A percentile compares a stretch with the other conserved stretches of the same genome.
Conservation (phyloP, 768 basidiomycete species). For the Suillus hirtellus region DNA sequence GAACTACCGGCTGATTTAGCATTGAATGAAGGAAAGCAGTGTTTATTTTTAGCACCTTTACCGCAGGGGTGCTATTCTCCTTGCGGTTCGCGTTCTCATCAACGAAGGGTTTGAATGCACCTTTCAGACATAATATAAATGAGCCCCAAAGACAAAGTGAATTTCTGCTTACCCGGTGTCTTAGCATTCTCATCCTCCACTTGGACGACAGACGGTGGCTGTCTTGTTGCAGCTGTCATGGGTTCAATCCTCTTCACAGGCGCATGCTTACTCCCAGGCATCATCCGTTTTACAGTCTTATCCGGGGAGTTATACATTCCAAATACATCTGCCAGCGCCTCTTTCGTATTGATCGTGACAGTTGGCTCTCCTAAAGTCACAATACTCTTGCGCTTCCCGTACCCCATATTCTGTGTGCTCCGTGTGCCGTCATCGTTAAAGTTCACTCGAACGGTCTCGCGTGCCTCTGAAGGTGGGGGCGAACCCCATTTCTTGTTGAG, state of each 20-base stretch:
- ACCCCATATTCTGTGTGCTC: conserved; percentile 41
- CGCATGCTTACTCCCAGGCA: conserved; percentile 71
- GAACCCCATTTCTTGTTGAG: conserved; percentile 85
- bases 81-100: conserved; percentile 56
- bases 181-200: conserved; percentile 35
- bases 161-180: conserved; percentile 34
- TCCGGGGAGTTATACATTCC: conserved; percentile 95
- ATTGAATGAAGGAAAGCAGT: conserved; percentile 4
- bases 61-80: conserved; percentile 40
- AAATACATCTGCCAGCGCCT: conserved; percentile 91
- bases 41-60: conserved; percentile 18
- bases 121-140: conserved; percentile 11
- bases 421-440: conserved; percentile 62
- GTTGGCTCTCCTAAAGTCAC: conserved; percentile 66
- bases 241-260: conserved; percentile 69
- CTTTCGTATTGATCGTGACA: conserved; percentile 96
- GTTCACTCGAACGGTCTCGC: conserved; percentile 44
- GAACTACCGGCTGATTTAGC: conserved; percentile 45
- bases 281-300: conserved; percentile 56
- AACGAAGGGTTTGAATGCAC: conserved; percentile 62
- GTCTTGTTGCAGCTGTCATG: conserved; percentile 36
- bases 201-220: conserved; percentile 38
- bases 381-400: conserved; percentile 46
- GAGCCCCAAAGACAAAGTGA: conserved; percentile 20
- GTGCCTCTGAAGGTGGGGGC: conserved; percentile 46